These are phyloP conservation scores for Teunomyces kruisii DNA, from an alignment of 805 yeast genomes.

Conservation along the genomic window DNA sequence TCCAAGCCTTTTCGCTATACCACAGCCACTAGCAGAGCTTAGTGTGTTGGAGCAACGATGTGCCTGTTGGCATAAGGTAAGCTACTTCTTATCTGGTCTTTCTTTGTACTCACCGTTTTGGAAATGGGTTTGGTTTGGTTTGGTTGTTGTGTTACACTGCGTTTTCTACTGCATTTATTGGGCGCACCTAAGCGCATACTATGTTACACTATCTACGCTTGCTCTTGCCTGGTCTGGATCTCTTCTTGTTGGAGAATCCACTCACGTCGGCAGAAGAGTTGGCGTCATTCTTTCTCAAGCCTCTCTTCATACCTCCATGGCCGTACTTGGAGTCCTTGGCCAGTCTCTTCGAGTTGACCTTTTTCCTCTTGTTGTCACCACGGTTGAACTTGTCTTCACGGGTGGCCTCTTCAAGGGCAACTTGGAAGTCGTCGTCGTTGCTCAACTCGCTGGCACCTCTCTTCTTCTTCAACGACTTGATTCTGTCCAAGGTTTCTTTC, in stretches of 20 bases:
- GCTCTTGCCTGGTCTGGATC: conserved; percentile 44
- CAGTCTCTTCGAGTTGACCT: conserved; percentile 62
- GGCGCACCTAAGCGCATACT: neutral
- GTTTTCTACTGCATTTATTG: neutral
- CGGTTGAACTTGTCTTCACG: conserved; percentile 45
- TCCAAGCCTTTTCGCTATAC: too few relatives aligned
- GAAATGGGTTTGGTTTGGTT: too few relatives aligned
- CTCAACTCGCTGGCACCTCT: conserved; percentile 73
- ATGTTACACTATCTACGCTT: conserved; percentile 24
- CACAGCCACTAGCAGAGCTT: too few relatives aligned
- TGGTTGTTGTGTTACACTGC: too few relatives aligned
- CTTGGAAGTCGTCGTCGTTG: conserved; percentile 73
- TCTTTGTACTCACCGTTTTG: too few relatives aligned
- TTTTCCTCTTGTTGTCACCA: conserved; percentile 52
- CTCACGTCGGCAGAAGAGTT: conserved; percentile 67
- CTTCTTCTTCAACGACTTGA: conserved; percentile 87
- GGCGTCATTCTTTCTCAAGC: conserved; percentile 70
- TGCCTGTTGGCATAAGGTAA: too few relatives aligned
- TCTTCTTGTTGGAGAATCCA: conserved; percentile 47
- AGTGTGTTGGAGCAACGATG: too few relatives aligned
- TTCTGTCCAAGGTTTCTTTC: conserved; percentile 84
- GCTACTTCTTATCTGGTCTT: too few relatives aligned
- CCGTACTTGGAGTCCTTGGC: conserved; percentile 78
- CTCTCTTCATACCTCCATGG: conserved; percentile 74
- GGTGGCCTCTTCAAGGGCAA: conserved; percentile 91